These are phyloP conservation scores for Dipteronia dyeriana DNA, from an alignment of 345 rosid species.

Conservation along the genomic window DNA sequence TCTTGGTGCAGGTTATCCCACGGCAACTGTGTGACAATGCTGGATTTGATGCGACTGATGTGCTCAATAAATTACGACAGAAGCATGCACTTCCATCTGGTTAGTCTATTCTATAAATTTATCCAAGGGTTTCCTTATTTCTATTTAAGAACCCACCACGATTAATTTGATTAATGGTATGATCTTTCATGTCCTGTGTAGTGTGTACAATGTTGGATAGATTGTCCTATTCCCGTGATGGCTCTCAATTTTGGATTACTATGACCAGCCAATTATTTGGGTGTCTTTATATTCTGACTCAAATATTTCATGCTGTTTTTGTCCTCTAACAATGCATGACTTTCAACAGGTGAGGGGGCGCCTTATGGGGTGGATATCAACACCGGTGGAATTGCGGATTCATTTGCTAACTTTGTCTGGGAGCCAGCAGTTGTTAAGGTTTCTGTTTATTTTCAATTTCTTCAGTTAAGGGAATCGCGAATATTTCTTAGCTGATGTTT, in stretches of 20 bases:
- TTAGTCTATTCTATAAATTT: conserved; percentile 29
- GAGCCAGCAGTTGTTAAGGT: conserved; percentile 99
- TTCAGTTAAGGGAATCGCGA: background rate
- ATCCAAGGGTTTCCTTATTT: background rate
- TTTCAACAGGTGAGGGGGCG: conserved; percentile 77
- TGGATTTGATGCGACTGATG: conserved; percentile 99
- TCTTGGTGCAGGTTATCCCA: conserved; percentile 77
- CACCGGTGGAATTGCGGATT: conserved; percentile 93
- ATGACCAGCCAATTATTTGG: background rate
- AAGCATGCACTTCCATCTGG: conserved; percentile 94
- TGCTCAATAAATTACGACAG: conserved; percentile 92
- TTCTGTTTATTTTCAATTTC: conserved; percentile 7
- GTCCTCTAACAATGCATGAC: background rate
- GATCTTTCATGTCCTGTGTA: background rate
- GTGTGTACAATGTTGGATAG: background rate
- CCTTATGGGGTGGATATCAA: conserved; percentile 94
- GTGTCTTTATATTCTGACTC: background rate
- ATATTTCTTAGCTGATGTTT: background rate
- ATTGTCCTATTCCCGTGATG: background rate
- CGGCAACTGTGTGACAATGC: conserved; percentile 98
- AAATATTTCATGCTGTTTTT: background rate
- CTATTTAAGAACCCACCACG: background rate
- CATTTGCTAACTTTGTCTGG: conserved; percentile 97
- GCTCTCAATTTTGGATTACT: background rate
- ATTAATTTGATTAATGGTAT: background rate